Percentiles rank a stretch among this genome's conserved stretches.
Conservation (phyloP, 306 rosid species). For the Lathyrus tuberosus region DNA sequence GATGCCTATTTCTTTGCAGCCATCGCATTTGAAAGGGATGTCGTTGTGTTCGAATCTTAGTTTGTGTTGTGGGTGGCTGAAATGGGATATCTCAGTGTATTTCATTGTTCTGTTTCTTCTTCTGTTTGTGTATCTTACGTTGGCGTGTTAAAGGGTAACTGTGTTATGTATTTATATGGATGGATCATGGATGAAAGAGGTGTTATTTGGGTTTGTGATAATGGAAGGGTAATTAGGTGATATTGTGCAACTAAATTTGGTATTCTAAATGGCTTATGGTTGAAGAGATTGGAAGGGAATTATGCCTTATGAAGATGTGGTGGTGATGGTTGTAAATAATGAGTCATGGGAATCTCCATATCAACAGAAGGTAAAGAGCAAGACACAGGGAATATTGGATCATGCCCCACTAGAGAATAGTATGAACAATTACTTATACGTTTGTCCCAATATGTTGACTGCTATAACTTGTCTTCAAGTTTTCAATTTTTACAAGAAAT, state of each 20-base stretch:
- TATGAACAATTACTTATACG: slow-evolving; percentile 33
- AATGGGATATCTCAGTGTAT: slow-evolving; percentile 80
- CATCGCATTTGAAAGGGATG: slow-evolving; percentile 91
- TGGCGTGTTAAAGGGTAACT: slow-evolving; percentile 8
- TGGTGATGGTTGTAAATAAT: slow-evolving; percentile 36
- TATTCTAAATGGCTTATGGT: slow-evolving; percentile 52
- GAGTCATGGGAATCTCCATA: slow-evolving; percentile 56
- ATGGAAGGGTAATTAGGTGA: neutral
- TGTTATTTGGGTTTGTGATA: slow-evolving; percentile 9
- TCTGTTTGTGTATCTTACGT: neutral
- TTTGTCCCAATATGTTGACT: neutral
- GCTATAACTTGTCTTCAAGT: neutral
- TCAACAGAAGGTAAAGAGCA: slow-evolving; percentile 51
- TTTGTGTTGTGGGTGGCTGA: slow-evolving; percentile 83
- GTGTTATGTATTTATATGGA: slow-evolving; percentile 32
- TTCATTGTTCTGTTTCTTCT: slow-evolving; percentile 48
- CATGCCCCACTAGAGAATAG: slow-evolving; percentile 51
- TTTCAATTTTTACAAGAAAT: neutral
- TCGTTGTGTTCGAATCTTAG: slow-evolving; percentile 72
- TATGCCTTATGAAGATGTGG: slow-evolving; percentile 50
- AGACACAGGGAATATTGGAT: slow-evolving; percentile 49
- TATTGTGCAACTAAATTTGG: too few species aligned
- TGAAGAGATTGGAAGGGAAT: slow-evolving; percentile 62
- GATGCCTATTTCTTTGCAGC: slow-evolving; percentile 89
- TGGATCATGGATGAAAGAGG: slow-evolving; percentile 5